phyloP scores from a whole-genome alignment of 352 stramenopile genomes.

The Phytophthora pisi region DNA sequence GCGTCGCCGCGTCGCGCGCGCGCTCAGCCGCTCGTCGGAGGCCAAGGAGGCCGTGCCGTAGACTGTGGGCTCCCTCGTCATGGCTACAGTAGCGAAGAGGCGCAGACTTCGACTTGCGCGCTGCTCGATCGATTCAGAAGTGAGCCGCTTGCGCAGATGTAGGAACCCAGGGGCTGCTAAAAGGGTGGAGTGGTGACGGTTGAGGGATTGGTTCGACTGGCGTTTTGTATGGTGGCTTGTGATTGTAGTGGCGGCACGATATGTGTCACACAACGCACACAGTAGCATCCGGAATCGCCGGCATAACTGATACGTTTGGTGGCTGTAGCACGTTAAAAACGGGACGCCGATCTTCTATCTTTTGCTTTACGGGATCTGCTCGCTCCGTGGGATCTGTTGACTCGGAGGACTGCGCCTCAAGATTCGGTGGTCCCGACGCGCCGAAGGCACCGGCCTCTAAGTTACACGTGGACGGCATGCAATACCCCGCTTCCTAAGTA shows the following conservation, averaged over 20 bases:
- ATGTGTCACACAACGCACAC: neutral
- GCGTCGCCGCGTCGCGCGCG: conserved; percentile 7
- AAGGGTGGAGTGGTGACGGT: neutral
- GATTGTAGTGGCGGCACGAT: neutral
- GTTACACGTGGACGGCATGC: too few relatives aligned
- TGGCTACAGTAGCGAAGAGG: neutral
- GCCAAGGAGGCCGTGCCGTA: conserved; percentile 42
- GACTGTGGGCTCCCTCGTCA: conserved; percentile 25
- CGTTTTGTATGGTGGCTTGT: neutral
- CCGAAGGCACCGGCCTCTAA: too few relatives aligned
- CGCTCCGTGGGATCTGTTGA: too few relatives aligned
- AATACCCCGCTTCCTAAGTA: too few relatives aligned
- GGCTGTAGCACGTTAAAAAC: neutral
- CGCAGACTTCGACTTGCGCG: neutral
- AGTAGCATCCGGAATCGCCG: neutral
- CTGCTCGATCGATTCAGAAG: neutral
- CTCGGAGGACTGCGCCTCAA: too few relatives aligned
- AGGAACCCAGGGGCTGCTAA: neutral
- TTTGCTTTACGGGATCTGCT: neutral
- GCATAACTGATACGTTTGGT: conserved; percentile 1
- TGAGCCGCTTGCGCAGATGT: neutral
- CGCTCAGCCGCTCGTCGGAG: conserved; percentile 26
- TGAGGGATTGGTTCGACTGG: neutral
- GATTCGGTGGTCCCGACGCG: too few relatives aligned
- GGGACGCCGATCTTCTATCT: neutral